A percentile compares a stretch with the other conserved stretches of the same genome.
Conservation (phyloP, 192 early-diverging fungal species). For the Allomyces arbusculus region DNA sequence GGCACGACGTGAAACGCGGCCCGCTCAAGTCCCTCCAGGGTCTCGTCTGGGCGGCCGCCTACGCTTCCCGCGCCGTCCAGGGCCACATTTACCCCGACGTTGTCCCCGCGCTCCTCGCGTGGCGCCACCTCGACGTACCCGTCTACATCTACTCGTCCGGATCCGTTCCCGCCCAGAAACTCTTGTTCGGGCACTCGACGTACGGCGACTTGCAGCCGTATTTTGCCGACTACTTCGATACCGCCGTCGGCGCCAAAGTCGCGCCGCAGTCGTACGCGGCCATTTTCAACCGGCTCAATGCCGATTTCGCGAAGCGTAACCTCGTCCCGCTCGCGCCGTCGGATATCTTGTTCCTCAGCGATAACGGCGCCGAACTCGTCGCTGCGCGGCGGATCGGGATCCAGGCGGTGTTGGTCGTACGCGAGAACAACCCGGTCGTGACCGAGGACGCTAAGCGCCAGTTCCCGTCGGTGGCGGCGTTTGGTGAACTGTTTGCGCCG, state of each 20-base stretch:
- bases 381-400: neutral
- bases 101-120: constrained; percentile 46
- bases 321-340: constrained; percentile 31
- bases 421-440: neutral
- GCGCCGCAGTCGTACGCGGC: constrained; percentile 41
- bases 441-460: neutral
- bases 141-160: constrained; percentile 96
- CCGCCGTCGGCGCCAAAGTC: constrained; percentile 62
- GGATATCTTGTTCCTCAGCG: constrained; percentile 69
- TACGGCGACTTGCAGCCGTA: constrained; percentile 52
- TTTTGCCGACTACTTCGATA: constrained; percentile 82
- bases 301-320: constrained; percentile 5
- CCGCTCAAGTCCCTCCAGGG: neutral
- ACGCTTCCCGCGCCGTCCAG: constrained; percentile 46
- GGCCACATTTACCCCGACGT: constrained; percentile 80
- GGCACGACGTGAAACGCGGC: neutral
- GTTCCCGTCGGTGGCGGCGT: neutral
- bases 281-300: constrained; percentile 25
- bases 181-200: constrained; percentile 65
- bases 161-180: constrained; percentile 78
- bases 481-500: constrained; percentile 2
- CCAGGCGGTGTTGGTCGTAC: too few species aligned
- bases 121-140: constrained; percentile 33
- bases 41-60: constrained; percentile 56
- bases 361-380: constrained; percentile 51